Evolutionary conservation across 148 eudicot species (phyloP).

Genomic region (Nepenthes mirabilis): DNA sequence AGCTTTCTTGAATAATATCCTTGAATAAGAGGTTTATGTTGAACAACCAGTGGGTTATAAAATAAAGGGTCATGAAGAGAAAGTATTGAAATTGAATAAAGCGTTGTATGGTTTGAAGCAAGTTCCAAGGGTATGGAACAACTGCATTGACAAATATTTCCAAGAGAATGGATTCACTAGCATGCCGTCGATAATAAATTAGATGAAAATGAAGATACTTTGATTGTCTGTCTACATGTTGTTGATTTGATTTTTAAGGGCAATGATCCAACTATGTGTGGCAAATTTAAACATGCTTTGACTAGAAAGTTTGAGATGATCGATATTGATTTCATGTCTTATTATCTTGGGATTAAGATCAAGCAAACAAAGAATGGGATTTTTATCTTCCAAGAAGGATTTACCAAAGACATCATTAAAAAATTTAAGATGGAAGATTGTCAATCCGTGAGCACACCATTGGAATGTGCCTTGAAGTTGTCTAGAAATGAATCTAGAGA

Average conservation of each 20-base stretch:
- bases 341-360: background rate
- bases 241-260: background rate
- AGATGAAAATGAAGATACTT: background rate
- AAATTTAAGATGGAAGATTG: background rate
- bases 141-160: slow-evolving; percentile 2
- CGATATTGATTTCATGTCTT: background rate
- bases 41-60: slow-evolving; percentile 4
- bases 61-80: background rate
- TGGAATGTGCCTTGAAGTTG: background rate
- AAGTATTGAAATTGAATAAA: background rate
- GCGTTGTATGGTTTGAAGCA: slow-evolving; percentile 8
- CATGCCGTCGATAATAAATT: background rate
- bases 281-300: background rate
- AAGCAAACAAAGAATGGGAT: background rate
- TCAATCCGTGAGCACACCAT: background rate
- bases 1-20: background rate
- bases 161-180: slow-evolving; percentile 2
- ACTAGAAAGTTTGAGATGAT: background rate
- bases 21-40: slow-evolving; percentile 7
- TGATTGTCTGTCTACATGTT: background rate
- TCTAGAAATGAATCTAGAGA: slow-evolving; percentile 2
- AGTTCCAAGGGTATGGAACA: slow-evolving; percentile 2
- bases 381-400: background rate
- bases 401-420: background rate
- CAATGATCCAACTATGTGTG: background rate